Base-by-base conservation (phyloP, 805 yeast species). In the Blastobotrys robertii region DNA sequence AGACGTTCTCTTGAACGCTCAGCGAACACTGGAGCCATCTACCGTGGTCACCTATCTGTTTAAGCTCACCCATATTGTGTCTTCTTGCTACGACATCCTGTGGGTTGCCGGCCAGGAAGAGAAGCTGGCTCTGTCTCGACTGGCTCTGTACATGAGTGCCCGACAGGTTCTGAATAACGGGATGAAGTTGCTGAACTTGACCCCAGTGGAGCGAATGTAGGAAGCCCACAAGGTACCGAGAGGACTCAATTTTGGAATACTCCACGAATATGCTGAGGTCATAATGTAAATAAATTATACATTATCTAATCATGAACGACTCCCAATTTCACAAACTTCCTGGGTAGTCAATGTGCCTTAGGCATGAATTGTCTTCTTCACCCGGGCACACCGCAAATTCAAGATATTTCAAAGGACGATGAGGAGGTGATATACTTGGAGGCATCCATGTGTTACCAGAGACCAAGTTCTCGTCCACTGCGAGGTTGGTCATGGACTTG, bases 191-290 rank as follows among this genome's bases (percentile, higher is more conserved):
- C 70, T 92, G 58, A 96, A 97, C 44, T 73, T 92, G 61, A 87
- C 97, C 37, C 97, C 99, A n/a, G 97, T 92, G 49, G 95, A 90
- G 57, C 81, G 97, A 76, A 90, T 90, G 97, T 90, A 72, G 67
- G 4, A 10, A 30, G 11, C 8, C 31, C 7, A n/a, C n/a, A n/a
- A n/a, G n/a, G n/a, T n/a, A n/a, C n/a, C n/a, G n/a, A n/a, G n/a
- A n/a, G n/a, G n/a, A n/a, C n/a, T n/a, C n/a, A n/a, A n/a, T n/a
- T n/a, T n/a, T n/a, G n/a, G n/a, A n/a, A n/a, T n/a, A n/a, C n/a
- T n/a, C n/a, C n/a, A n/a, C n/a, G n/a, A n/a, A n/a, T n/a, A n/a
- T n/a, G n/a, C n/a, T n/a, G n/a, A n/a, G 10, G 15, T 2, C 25
- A 8, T 14, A 25, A 8, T 11, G 3, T 29, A 15, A 8, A 37